Percentiles rank a stretch among this genome's conserved stretches.
Conservation (phyloP, 1,284 basidiomycete species). For the Kalmanozyma brasiliensis region DNA sequence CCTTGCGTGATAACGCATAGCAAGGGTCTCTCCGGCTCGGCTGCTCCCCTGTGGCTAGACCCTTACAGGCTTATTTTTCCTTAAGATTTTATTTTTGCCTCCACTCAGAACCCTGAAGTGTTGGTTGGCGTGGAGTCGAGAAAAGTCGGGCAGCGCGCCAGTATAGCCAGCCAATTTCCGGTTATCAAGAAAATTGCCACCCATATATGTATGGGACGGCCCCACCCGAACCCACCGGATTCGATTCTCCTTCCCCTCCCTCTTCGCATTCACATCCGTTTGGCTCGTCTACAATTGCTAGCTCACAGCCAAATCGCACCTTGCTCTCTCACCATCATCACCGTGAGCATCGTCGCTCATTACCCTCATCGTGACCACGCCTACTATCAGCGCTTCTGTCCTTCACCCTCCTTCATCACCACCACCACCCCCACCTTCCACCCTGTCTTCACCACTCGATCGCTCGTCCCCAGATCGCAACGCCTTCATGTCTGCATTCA, state of each 20-base stretch:
- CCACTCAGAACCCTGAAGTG: constrained; percentile 1
- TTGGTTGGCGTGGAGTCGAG: too few species aligned
- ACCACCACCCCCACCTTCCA: neutral
- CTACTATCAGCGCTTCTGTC: constrained; percentile 6
- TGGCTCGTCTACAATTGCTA: too few species aligned
- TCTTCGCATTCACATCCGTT: constrained; percentile 4
- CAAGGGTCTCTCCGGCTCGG: too few species aligned
- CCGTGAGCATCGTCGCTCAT: neutral
- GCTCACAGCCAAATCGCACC: too few species aligned
- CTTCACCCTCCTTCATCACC: constrained; percentile 10
- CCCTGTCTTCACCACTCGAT: constrained; percentile 13
- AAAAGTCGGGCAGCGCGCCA: too few species aligned
- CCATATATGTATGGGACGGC: too few species aligned
- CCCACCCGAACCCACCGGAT: too few species aligned
- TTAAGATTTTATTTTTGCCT: constrained; percentile 4
- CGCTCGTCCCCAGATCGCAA: constrained; percentile 9
- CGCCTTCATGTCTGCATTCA: constrained; percentile 31
- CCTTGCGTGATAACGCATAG: constrained; percentile 13
- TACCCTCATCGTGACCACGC: constrained; percentile 12
- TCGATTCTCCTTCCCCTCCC: constrained; percentile 1
- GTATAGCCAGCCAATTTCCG: too few species aligned
- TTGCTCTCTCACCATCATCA: constrained; percentile 1
- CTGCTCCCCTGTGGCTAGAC: too few species aligned
- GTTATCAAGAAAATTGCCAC: too few species aligned
- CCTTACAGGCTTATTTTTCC: constrained; percentile 3